Base-by-base conservation (phyloP, 305 asterid genomes). In the Fraxinus paxiana region DNA sequence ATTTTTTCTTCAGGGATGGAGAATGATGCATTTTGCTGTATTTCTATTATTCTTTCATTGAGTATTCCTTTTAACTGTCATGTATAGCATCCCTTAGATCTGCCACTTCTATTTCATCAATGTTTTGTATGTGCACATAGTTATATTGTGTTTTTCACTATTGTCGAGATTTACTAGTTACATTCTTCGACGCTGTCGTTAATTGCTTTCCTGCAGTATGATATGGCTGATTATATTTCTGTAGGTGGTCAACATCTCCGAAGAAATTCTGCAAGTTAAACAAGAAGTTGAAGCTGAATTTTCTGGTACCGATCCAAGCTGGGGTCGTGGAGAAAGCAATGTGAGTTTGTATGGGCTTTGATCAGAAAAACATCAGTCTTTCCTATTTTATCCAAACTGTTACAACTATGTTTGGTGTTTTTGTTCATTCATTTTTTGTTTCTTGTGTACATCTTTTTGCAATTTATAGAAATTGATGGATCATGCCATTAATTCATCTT, bases 211-310 rank as follows among this genome's bases (percentile, higher is more conserved):
- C 78, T 31, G 51, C 34, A 13, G 2, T 65, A 6, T 65, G 28
- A 75, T 77, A 80, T 31, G 61, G 38, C 31, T 63, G 24, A 67
- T 75, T 59, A 22, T 76, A 13, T 83, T 80, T 73, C 82, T 76
- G 30, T 76, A 95, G 98, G 96, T 85, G 81, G 91, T 82, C 56
- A 80, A 30, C 65, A 79, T 89, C 81, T 86, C 98, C 18, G 97
- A 92, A 77, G 91, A 85, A 34, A 90, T 96, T 82, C 81, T 91
- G 35, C 90, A 90, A 87, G 91, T 90, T 76, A 94, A 92, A 83
- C 94, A 91, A 84, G 98, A 92, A 82, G 82, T 94, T 77, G 98
- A 93, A 78, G 92, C 92, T 77, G 98, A 96, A 75, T 78, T 95
- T 82, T 41, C 38, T 67, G 74, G 74, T 4, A 67, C 8, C 1